These are phyloP conservation scores for Amaranthus tricolor DNA, from an alignment of 179 eudicot genomes.

Conservation along the genomic window DNA sequence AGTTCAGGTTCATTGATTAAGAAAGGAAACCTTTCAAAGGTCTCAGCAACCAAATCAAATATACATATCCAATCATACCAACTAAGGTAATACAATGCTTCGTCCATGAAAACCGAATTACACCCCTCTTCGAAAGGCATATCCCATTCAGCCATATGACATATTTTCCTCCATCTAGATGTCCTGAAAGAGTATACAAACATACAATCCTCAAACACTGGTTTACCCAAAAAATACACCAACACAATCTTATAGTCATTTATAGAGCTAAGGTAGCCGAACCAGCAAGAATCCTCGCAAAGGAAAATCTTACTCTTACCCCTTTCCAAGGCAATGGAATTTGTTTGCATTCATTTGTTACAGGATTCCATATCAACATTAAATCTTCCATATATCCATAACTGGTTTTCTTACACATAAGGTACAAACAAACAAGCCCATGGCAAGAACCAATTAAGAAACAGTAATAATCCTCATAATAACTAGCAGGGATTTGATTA, in stretches of 20 bases:
- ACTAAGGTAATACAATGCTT: not conserved
- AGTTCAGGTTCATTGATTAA: no score
- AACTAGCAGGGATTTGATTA: not conserved
- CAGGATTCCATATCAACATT: conserved; percentile 1
- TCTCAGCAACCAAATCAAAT: conserved; percentile 1
- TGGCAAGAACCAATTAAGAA: not conserved
- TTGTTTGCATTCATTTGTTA: not conserved
- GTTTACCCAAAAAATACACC: not conserved
- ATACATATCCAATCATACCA: not conserved
- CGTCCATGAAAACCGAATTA: not conserved
- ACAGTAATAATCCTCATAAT: not conserved
- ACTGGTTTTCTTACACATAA: not conserved
- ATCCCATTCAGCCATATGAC: no score
- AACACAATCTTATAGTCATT: not conserved
- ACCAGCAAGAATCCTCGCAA: not conserved
- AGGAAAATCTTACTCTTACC: not conserved
- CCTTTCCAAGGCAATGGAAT: not conserved
- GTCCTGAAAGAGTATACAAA: not conserved
- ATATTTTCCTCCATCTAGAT: not conserved
- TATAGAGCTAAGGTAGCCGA: not conserved
- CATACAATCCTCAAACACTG: no score
- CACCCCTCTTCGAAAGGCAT: not conserved
- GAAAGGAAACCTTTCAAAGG: not conserved
- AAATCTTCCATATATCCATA: not conserved
- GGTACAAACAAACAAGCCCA: not conserved